Evolutionary conservation across 2,329 filamentous ascomycete genomes (phyloP).

Genomic region (Huntiella abstrusa): DNA sequence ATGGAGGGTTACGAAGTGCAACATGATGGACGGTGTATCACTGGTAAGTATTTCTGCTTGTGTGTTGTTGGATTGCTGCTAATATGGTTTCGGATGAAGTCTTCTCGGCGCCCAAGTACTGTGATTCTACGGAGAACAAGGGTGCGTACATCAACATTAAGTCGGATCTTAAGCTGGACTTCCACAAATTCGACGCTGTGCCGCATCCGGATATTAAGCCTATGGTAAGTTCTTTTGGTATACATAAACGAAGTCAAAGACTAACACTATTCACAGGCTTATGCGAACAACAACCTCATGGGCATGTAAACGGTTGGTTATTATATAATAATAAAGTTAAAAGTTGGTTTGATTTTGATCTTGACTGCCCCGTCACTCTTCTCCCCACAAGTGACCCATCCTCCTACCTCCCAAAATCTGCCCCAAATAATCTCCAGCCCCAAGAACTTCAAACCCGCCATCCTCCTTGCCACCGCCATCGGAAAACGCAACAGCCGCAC

Average conservation of each 20-base stretch:
- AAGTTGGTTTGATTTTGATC: background rate
- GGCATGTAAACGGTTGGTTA: too few species aligned
- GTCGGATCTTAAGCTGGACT: constrained; percentile 76
- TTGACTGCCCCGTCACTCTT: background rate
- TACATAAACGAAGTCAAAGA: background rate
- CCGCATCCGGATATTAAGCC: constrained; percentile 90
- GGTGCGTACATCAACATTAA: constrained; percentile 97
- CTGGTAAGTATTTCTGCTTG: constrained; percentile 35
- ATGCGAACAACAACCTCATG: constrained; percentile 68
- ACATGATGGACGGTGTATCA: constrained; percentile 89
- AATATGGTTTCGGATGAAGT: constrained; percentile 29
- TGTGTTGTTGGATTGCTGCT: background rate
- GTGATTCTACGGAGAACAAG: constrained; percentile 94
- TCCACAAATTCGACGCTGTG: constrained; percentile 87
- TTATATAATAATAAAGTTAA: background rate
- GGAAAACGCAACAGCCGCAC: constrained; percentile 47
- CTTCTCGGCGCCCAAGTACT: constrained; percentile 94
- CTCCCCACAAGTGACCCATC: constrained; percentile 26
- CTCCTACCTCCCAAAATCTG: constrained; percentile 30
- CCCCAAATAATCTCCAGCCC: constrained; percentile 46
- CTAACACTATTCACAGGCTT: constrained; percentile 35
- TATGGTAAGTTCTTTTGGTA: constrained; percentile 39
- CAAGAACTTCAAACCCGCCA: constrained; percentile 34
- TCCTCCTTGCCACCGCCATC: constrained; percentile 24
- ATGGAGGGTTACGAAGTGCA: constrained; percentile 99